Evolutionary conservation across 2,329 filamentous ascomycete species (phyloP).

Genomic region (Colletotrichum karsti): DNA sequence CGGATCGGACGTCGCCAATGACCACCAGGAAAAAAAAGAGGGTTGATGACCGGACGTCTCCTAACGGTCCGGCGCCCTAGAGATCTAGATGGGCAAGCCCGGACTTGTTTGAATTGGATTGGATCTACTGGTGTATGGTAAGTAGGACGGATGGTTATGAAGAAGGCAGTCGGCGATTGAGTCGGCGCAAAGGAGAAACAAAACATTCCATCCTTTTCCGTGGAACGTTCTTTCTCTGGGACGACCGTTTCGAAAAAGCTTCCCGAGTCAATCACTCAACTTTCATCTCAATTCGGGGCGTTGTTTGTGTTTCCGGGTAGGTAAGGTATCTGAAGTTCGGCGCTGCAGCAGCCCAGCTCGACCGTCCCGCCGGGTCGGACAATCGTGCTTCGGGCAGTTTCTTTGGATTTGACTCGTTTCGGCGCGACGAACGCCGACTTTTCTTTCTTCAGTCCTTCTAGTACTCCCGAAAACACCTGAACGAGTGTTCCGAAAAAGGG

Average conservation of each 20-base stretch:
- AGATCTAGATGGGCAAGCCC: not conserved
- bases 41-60: not conserved
- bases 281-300: not conserved
- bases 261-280: too few species aligned
- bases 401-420: not conserved
- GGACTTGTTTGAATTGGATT: not conserved
- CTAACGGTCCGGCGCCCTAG: not conserved
- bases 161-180: too few species aligned
- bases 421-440: not conserved
- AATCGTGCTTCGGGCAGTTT: not conserved
- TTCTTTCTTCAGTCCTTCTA: too few species aligned
- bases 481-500: too few species aligned
- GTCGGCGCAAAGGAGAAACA: too few species aligned
- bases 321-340: slow-evolving; percentile 8
- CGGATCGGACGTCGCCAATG: slow-evolving; percentile 1
- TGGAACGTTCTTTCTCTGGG: too few species aligned
- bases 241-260: too few species aligned
- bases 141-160: too few species aligned
- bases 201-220: too few species aligned
- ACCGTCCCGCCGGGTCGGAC: not conserved
- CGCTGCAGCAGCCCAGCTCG: not conserved
- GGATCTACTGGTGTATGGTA: too few species aligned
- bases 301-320: too few species aligned
- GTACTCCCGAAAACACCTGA: not conserved
- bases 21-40: too few species aligned